Evolutionary conservation across 2,329 filamentous ascomycete species (phyloP).

Genomic region (Diaporthe eres): DNA sequence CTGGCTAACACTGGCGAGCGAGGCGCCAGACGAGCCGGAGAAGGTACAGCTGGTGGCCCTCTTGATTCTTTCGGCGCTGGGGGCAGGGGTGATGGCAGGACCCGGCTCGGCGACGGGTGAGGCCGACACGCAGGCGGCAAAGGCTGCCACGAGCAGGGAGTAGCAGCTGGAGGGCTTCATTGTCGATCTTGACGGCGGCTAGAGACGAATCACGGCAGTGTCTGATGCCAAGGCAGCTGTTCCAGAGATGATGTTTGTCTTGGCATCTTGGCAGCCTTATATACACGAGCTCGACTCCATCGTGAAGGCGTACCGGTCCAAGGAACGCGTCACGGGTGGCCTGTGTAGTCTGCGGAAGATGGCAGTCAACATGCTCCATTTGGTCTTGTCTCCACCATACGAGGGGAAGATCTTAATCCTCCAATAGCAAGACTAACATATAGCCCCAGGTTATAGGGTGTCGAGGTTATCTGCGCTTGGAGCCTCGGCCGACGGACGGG

Average conservation of each 20-base stretch:
- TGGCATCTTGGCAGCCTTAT: slow-evolving; percentile 34
- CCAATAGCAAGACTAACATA: slow-evolving; percentile 20
- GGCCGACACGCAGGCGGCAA: slow-evolving; percentile 21
- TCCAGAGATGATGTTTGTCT: background rate
- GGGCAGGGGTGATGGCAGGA: slow-evolving; percentile 34
- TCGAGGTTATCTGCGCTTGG: background rate
- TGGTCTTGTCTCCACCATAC: background rate
- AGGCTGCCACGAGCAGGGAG: slow-evolving; percentile 21
- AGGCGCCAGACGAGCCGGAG: slow-evolving; percentile 57
- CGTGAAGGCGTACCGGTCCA: background rate
- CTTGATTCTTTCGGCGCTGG: slow-evolving; percentile 16
- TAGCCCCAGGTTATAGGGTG: background rate
- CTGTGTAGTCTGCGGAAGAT: background rate
- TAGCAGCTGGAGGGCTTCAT: slow-evolving; percentile 2
- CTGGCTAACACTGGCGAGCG: slow-evolving; percentile 57
- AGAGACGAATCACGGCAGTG: slow-evolving; percentile 8
- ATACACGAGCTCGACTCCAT: slow-evolving; percentile 1
- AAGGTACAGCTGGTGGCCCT: slow-evolving; percentile 63
- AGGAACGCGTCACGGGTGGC: background rate
- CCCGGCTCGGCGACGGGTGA: slow-evolving; percentile 31
- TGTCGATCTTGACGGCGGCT: slow-evolving; percentile 12
- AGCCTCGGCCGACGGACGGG: background rate
- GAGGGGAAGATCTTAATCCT: slow-evolving; percentile 25
- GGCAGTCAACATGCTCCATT: background rate
- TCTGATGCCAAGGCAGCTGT: slow-evolving; percentile 24